These are phyloP conservation scores for Tetrahymena borealis DNA, from an alignment of 73 alveolate genomes.

Conservation along the genomic window DNA sequence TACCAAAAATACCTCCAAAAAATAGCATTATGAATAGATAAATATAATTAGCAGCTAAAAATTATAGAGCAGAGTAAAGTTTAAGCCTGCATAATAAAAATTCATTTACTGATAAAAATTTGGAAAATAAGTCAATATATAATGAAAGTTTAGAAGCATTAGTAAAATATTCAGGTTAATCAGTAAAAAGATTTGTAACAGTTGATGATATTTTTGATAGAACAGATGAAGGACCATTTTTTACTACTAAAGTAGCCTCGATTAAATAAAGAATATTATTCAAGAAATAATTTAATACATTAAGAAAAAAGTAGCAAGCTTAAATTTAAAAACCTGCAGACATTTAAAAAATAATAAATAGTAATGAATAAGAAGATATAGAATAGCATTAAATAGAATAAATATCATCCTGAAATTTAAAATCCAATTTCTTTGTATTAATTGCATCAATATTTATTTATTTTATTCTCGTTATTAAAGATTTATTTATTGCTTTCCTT, in stretches of 20 bases:
- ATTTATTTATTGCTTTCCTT: too few species aligned
- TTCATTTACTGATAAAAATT: not conserved
- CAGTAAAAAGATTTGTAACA: not conserved
- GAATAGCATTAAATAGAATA: too few species aligned
- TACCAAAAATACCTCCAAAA: not conserved
- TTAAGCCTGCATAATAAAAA: not conserved
- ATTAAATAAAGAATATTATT: not conserved
- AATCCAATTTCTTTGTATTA: too few species aligned
- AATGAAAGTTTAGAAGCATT: not conserved
- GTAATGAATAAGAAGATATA: too few species aligned
- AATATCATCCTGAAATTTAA: too few species aligned
- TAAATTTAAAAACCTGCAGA: not conserved
- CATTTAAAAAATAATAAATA: not conserved
- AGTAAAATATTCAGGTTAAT: not conserved
- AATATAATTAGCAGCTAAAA: not conserved
- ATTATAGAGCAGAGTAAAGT: not conserved
- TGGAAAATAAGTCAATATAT: not conserved
- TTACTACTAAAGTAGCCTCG: not conserved
- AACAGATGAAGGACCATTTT: not conserved
- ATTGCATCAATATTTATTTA: too few species aligned
- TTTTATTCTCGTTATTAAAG: too few species aligned
- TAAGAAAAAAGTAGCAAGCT: not conserved
- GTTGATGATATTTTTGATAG: not conserved
- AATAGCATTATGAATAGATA: not conserved
- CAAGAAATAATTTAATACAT: not conserved